These are phyloP conservation scores for Achlya hypogyna DNA, from an alignment of 352 stramenopile genomes.

Conservation along the genomic window DNA sequence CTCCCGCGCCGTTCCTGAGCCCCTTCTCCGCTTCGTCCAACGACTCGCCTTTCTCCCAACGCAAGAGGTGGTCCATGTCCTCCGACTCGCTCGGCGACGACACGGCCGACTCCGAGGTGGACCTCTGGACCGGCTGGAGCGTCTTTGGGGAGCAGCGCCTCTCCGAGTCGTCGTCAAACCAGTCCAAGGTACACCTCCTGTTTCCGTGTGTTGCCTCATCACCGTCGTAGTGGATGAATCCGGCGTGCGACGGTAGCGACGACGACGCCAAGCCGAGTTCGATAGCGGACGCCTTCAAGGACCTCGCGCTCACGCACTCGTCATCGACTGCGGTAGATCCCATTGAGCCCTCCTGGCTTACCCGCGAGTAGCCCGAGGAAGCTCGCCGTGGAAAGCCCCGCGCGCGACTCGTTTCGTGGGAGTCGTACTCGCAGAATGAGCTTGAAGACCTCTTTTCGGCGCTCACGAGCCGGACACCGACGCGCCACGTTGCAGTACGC, in stretches of 20 bases:
- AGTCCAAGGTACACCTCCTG: not conserved
- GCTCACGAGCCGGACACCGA: constrained; percentile 48
- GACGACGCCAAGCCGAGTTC: constrained; percentile 12
- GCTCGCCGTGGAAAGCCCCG: not conserved
- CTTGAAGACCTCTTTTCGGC: constrained; percentile 38
- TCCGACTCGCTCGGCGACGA: not conserved
- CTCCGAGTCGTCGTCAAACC: not conserved
- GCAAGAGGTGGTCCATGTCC: not conserved
- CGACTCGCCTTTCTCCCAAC: not conserved
- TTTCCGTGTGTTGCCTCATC: not conserved
- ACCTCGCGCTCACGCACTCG: constrained; percentile 1
- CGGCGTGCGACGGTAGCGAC: constrained; percentile 12
- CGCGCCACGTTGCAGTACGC: constrained; percentile 56
- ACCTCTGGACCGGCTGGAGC: constrained; percentile 4
- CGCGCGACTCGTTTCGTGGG: not conserved
- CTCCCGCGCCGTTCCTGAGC: not conserved
- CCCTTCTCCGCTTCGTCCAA: not conserved
- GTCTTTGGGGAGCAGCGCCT: not conserved
- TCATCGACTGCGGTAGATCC: not conserved
- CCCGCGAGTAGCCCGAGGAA: too few relatives aligned
- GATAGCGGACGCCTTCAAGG: constrained; percentile 8
- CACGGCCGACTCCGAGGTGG: not conserved
- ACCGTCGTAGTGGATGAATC: constrained; percentile 11
- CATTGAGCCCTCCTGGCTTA: not conserved
- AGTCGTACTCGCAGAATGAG: constrained; percentile 11